Base-by-base conservation (phyloP, 768 basidiomycete species). In the Postia placenta region DNA sequence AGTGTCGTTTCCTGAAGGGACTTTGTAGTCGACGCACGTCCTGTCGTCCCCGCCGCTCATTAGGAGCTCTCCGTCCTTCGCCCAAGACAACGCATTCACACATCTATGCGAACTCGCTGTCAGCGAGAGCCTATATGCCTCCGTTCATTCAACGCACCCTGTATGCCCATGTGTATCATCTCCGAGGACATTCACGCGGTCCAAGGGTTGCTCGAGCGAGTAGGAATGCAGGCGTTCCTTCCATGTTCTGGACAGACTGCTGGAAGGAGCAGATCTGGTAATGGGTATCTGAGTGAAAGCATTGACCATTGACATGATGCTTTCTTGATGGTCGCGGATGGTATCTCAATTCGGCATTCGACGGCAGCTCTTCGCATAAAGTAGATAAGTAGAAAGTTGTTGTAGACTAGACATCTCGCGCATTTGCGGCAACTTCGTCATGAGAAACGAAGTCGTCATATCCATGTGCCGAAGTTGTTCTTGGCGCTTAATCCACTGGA, bases 71-170 rank as follows among this genome's bases (percentile, higher is more conserved):
- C 86, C 87, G 47, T 78, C 73, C 42, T 69, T 69, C 2, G 83
- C 78, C 87, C 87, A 90, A 52, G 79, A 82, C 28, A 89, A 56
- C 26, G 87, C 83, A 59, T 90, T 91, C 25, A 87, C 85, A 55
- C 87, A 89, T 47, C 85, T 87, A 11, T 40, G 28, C 33, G 30
- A 42, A 47, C 45, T 46, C 41, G 35, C 11, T 15, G n/a, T 17
- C 27, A 11, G 15, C 39, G 28, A 46, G 27, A n/a, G 47, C 12
- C n/a, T 5, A 39, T 17, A n/a, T 15, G 20, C 17, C n/a, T 41
- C 15, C 14, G 24, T 15, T 25, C 47, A n/a, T 6, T 17, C 26
- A 14, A 50, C 70, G 40, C 59, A 83, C 83, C 89, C 90, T 35
- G 75, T 78, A 64, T 93, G 91, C 1, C 91, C 85, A 36, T 63